phyloP scores from a whole-genome alignment of 495 filamentous ascomycete genomes.

The Penicillium dipodomyicola region DNA sequence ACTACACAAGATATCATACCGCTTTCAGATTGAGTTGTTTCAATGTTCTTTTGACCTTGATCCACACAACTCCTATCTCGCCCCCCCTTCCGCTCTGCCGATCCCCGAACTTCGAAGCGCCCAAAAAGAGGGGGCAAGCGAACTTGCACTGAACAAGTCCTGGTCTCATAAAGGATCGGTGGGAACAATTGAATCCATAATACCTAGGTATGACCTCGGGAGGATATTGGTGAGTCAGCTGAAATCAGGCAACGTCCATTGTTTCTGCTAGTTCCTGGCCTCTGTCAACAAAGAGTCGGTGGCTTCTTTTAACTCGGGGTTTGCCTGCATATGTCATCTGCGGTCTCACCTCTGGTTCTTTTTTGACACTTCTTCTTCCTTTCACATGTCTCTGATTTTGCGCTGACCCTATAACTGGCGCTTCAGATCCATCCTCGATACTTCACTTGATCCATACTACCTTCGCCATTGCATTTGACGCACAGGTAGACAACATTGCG shows the following conservation, averaged over 20 bases:
- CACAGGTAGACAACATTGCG: background rate
- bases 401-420: slow-evolving; percentile 20
- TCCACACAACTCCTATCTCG: slow-evolving; percentile 12
- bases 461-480: background rate
- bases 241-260: slow-evolving; percentile 13
- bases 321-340: slow-evolving; percentile 29
- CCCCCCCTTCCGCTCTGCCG: slow-evolving; percentile 21
- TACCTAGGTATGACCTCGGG: slow-evolving; percentile 5
- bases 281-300: slow-evolving; percentile 16
- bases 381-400: slow-evolving; percentile 9
- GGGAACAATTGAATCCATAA: slow-evolving; percentile 12
- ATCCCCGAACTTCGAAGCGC: slow-evolving; percentile 17
- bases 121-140: slow-evolving; percentile 23
- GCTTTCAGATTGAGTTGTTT: background rate
- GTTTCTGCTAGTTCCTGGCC: slow-evolving; percentile 19
- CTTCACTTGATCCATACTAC: slow-evolving; percentile 8
- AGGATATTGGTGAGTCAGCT: slow-evolving; percentile 20
- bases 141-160: slow-evolving; percentile 11
- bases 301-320: slow-evolving; percentile 16
- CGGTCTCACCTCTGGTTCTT: slow-evolving; percentile 24
- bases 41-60: slow-evolving; percentile 4
- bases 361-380: slow-evolving; percentile 16
- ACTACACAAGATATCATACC: background rate
- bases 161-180: slow-evolving; percentile 1
- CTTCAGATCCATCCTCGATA: slow-evolving; percentile 15